Evolutionary conservation across 2,329 filamentous ascomycete species (phyloP).

Genomic region (Lecanicillium sp.): DNA sequence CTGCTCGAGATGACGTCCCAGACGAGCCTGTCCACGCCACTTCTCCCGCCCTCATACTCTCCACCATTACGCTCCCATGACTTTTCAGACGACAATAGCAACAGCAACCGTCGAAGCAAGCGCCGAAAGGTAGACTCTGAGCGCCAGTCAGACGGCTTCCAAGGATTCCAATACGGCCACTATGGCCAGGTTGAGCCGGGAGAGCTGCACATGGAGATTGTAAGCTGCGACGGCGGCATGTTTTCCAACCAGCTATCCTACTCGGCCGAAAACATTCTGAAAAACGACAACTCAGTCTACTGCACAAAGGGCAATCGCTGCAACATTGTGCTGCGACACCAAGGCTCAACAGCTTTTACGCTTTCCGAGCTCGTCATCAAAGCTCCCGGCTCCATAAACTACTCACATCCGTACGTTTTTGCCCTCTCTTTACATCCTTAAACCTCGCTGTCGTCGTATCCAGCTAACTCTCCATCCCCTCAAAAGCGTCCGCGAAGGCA

Average conservation of each 20-base stretch:
- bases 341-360: constrained; percentile 71
- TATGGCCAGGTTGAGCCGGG: constrained; percentile 84
- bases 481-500: constrained; percentile 73
- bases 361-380: constrained; percentile 83
- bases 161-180: constrained; percentile 69
- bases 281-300: constrained; percentile 76
- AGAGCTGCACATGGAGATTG: constrained; percentile 74
- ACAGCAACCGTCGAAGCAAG: constrained; percentile 37
- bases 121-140: constrained; percentile 64
- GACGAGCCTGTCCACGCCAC: constrained; percentile 18
- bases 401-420: constrained; percentile 71
- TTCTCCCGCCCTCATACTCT: constrained; percentile 23
- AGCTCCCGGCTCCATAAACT: constrained; percentile 64
- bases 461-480: constrained; percentile 11
- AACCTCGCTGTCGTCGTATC: neutral
- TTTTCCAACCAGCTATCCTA: constrained; percentile 56
- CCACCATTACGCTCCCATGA: constrained; percentile 28
- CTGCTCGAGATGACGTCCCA: constrained; percentile 31
- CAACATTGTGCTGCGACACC: constrained; percentile 78
- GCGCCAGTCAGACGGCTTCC: constrained; percentile 37
- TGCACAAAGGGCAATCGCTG: constrained; percentile 83
- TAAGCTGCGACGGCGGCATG: constrained; percentile 79
- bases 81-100: constrained; percentile 36
- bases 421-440: neutral
- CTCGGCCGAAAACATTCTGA: constrained; percentile 72